phyloP scores from a whole-genome alignment of 2,329 filamentous ascomycete genomes.

The Diaporthe vexans region DNA sequence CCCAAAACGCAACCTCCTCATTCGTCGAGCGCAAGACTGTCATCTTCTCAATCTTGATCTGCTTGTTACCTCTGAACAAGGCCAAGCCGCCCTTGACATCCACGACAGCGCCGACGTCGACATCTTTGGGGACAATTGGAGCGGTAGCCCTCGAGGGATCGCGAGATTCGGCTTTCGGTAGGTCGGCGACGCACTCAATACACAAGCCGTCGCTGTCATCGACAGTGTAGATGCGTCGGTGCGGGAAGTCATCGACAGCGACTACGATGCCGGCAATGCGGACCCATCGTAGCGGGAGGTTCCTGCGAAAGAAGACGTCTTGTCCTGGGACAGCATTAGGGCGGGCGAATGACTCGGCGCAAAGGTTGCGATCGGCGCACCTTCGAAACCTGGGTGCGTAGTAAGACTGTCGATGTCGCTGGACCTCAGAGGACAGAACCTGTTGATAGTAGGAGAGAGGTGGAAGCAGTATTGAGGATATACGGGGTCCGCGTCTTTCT shows the following conservation, averaged over 20 bases:
- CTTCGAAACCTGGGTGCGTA: constrained; percentile 65
- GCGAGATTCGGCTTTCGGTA: constrained; percentile 44
- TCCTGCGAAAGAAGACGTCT: constrained; percentile 75
- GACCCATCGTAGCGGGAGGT: constrained; percentile 84
- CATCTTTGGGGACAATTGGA: constrained; percentile 45
- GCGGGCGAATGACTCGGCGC: neutral
- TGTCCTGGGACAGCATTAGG: constrained; percentile 55
- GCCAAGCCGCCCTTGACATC: constrained; percentile 69
- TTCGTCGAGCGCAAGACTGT: constrained; percentile 64
- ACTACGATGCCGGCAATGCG: constrained; percentile 80
- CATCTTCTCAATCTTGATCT: constrained; percentile 67
- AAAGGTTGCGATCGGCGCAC: constrained; percentile 52
- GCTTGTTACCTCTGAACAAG: constrained; percentile 62
- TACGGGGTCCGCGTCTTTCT: constrained; percentile 48
- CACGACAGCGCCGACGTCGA: constrained; percentile 68
- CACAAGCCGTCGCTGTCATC: constrained; percentile 75
- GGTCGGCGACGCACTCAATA: constrained; percentile 61
- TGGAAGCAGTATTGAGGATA: constrained; percentile 76
- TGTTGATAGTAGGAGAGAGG: constrained; percentile 71
- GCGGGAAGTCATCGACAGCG: constrained; percentile 66
- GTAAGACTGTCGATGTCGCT: constrained; percentile 64
- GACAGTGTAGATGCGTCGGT: constrained; percentile 67
- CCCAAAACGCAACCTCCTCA: constrained; percentile 72
- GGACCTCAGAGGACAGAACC: constrained; percentile 70
- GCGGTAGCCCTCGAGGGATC: constrained; percentile 11